Evolutionary conservation across 768 basidiomycete genomes (phyloP).

Genomic region (Tubosaeta sp.): DNA sequence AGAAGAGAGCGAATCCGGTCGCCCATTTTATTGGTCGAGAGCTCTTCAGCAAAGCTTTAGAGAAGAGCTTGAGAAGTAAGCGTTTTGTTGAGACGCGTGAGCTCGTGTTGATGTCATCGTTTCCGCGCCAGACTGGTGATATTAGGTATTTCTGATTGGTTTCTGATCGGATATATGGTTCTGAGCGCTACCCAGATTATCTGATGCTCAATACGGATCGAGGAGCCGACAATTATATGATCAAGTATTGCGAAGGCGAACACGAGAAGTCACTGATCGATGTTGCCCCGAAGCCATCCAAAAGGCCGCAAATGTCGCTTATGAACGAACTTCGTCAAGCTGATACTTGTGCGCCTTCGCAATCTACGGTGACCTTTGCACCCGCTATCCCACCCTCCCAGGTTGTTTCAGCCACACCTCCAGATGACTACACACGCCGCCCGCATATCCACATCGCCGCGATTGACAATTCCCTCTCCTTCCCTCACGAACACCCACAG

Average conservation of each 20-base stretch:
- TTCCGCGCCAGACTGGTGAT: conserved; percentile 63
- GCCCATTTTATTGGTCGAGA: conserved; percentile 81
- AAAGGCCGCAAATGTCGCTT: conserved; percentile 62
- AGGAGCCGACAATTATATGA: conserved; percentile 86
- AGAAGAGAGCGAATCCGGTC: conserved; percentile 49
- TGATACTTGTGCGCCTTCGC: conserved; percentile 38
- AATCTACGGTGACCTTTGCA: conserved; percentile 37
- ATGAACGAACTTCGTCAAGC: conserved; percentile 65
- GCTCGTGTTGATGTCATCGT: conserved; percentile 10
- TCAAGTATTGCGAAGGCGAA: conserved; percentile 81
- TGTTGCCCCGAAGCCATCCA: conserved; percentile 69
- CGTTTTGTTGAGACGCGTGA: background rate
- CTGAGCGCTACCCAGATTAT: conserved; percentile 51
- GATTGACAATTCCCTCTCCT: conserved; percentile 90
- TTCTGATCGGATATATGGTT: background rate
- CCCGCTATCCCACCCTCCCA: conserved; percentile 36
- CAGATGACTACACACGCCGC: conserved; percentile 46
- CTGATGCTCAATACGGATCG: conserved; percentile 92
- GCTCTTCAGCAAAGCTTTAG: conserved; percentile 76
- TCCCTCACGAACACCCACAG: conserved; percentile 86
- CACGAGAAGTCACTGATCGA: conserved; percentile 77
- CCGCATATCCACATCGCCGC: conserved; percentile 91
- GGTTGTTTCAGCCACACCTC: conserved; percentile 31
- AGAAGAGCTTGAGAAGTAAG: conserved; percentile 85
- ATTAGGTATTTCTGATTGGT: conserved; percentile 45